Base-by-base conservation (phyloP, 495 filamentous ascomycete genomes). In the Astrocystis sublimbata region DNA sequence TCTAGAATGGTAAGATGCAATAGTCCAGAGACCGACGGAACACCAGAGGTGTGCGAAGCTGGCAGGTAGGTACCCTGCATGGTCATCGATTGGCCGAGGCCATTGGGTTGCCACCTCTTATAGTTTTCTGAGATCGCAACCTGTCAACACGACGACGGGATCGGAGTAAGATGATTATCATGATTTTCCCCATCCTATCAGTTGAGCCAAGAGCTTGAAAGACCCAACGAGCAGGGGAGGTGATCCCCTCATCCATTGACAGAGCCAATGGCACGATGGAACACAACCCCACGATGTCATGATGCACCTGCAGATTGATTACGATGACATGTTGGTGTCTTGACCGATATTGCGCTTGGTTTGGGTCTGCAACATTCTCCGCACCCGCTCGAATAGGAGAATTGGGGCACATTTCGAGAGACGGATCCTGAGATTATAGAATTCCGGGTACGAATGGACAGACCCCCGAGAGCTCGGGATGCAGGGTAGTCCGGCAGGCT, bases 281-380 rank as follows among this genome's bases (percentile, higher is more conserved):
- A 33, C 17, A 2, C 6, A 26, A 13, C 41, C 24, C 40, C 35
- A 28, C 26, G 40, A 58, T 13, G 41, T 4, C 53, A 33, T 31
- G 40, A 57, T 47, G 6, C 23, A 47, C 43, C 12, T 15, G 43
- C 17, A 30, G 35, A 41, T 41, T 8, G 12, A 26, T 40, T 31
- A 6, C 53, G 6, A 56, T 24, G 53, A 58, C 28, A 40, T 33
- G 17, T 24, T 38, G 19, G 21, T 23, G 28, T 17, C 9, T 31
- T 35, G 19, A 28, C 52, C 36, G 9, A 30, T 36, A 55, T 55
- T 30, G 35, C 24, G 24, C 36, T 42, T 19, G 36, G 23, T 9
- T 23, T 24, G 2, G 31, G 10, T 24, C 17, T 51, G 24, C 46
- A 43, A n/a, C 45, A 2, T 53, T 61, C 58, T 52, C 58, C 58